Percentiles rank a stretch among this genome's conserved stretches.
phyloP scores from a whole-genome alignment of 148 eudicot genomes.

The Tetragonia tetragonoides region DNA sequence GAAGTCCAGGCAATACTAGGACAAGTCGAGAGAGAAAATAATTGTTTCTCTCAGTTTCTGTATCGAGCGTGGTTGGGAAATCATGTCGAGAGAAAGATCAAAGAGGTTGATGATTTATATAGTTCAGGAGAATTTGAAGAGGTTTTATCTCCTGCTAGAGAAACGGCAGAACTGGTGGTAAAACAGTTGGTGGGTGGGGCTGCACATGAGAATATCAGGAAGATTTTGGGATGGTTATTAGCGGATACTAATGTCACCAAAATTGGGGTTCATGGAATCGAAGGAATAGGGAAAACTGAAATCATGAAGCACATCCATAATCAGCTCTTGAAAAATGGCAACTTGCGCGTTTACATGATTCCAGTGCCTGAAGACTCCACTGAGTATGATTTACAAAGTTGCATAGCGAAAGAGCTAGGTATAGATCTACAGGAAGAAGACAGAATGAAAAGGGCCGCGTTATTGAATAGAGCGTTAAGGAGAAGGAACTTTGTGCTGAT shows the following conservation, averaged over 20 bases:
- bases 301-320: slow-evolving; percentile 18
- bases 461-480: slow-evolving; percentile 11
- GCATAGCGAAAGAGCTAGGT: slow-evolving; percentile 11
- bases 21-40: slow-evolving; percentile 4
- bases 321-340: not conserved
- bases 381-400: slow-evolving; percentile 13
- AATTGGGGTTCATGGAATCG: slow-evolving; percentile 25
- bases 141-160: slow-evolving; percentile 17
- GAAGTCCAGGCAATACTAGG: slow-evolving; percentile 8
- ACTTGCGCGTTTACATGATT: slow-evolving; percentile 10
- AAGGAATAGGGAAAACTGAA: slow-evolving; percentile 28
- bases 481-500: slow-evolving; percentile 23
- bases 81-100: slow-evolving; percentile 16
- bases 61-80: slow-evolving; percentile 22
- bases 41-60: slow-evolving; percentile 7
- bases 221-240: slow-evolving; percentile 14
- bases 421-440: slow-evolving; percentile 22
- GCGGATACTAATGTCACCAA: slow-evolving; percentile 1
- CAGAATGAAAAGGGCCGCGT: slow-evolving; percentile 15
- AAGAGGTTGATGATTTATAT: slow-evolving; percentile 21
- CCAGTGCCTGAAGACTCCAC: slow-evolving; percentile 1
- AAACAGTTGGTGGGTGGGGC: slow-evolving; percentile 13
- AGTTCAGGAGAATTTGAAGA: slow-evolving; percentile 17
- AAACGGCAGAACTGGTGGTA: not conserved
- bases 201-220: slow-evolving; percentile 1